Evolutionary conservation across 2,329 filamentous ascomycete species (phyloP), one percentile per base, ranked within the genome.

Genomic region (Stemphylium lycopersici): DNA sequence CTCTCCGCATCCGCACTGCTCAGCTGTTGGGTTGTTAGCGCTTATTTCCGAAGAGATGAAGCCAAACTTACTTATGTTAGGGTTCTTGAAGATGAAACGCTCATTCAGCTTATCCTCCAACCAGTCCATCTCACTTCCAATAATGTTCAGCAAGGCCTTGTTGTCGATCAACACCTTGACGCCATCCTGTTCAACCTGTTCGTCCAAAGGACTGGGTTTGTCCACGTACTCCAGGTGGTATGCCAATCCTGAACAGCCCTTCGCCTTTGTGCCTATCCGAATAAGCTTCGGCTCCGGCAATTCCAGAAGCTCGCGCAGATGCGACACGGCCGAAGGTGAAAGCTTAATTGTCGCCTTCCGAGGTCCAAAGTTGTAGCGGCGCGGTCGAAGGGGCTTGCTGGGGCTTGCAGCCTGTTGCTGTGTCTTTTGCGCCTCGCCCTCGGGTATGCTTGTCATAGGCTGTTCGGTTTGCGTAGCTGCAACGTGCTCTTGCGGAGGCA

Each of bases 51-150:
- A 6, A 15, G 8, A 15, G 4, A 4, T 7, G 34, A 7, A 8
- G n/a, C 8, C 2, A 15, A 22, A 87, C 93, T 85, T 80, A 96
- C 93, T 99, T 73, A 98, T 98, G 71, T 99, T 99, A 2, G 95
- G 95, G 75, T 99, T 99, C 73, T 86, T 88, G 79, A 99, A 99
- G 45, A 96, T 87, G 76, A 99, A 99, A 62, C 90, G 84, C 76
- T 93, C 85, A 74, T 89, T 96, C 61, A 99, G 79, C 80, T 96
- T 96, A 68, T 98, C 95, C 78, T 98, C 93, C 10, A 93, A 83
- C 93, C 93, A 99, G 72, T 99, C 95, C 95, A 99, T 99, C 79
- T 98, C 93, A 71, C 90, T 96, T 4, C 95, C 95, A 67, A 99
- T 97, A 48, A 99, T 98, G 76, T 93, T 98, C 74, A 99, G 93